Conservation (phyloP, 2,329 filamentous ascomycete species). For the Aureobasidium pullulans region DNA sequence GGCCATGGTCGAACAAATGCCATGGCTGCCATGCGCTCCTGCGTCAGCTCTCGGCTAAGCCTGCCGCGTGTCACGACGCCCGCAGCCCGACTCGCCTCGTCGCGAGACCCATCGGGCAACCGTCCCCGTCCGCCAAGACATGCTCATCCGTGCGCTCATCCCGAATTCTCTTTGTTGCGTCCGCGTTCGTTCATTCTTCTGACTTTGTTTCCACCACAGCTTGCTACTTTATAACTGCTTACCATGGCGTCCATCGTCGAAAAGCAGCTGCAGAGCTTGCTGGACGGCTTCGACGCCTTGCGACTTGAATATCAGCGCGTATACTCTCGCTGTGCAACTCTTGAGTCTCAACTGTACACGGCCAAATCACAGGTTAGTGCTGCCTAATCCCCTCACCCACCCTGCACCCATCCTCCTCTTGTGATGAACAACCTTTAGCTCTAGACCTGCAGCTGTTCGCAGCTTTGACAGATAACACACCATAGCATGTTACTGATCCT, state of each 20-base stretch:
- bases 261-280: slow-evolving; percentile 32
- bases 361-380: slow-evolving; percentile 42
- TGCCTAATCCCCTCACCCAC: neutral
- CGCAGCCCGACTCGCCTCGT: too few species aligned
- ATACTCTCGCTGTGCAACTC: slow-evolving; percentile 35
- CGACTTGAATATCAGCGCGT: slow-evolving; percentile 41
- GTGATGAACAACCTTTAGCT: slow-evolving; percentile 44
- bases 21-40: slow-evolving; percentile 4
- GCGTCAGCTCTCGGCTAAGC: slow-evolving; percentile 8
- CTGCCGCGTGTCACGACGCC: neutral
- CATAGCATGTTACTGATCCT: slow-evolving; percentile 37
- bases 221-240: neutral
- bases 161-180: slow-evolving; percentile 13
- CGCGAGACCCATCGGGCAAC: neutral
- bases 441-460: slow-evolving; percentile 44
- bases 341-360: slow-evolving; percentile 41
- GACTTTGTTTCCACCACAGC: neutral
- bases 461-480: slow-evolving; percentile 35
- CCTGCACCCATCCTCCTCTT: slow-evolving; percentile 9
- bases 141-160: neutral
- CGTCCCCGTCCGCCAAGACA: neutral
- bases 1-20: neutral
- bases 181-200: neutral
- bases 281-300: slow-evolving; percentile 39
- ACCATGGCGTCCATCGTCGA: slow-evolving; percentile 12